phyloP scores from a whole-genome alignment of 2,329 filamentous ascomycete genomes.

The Sordariomycetes sp. region DNA sequence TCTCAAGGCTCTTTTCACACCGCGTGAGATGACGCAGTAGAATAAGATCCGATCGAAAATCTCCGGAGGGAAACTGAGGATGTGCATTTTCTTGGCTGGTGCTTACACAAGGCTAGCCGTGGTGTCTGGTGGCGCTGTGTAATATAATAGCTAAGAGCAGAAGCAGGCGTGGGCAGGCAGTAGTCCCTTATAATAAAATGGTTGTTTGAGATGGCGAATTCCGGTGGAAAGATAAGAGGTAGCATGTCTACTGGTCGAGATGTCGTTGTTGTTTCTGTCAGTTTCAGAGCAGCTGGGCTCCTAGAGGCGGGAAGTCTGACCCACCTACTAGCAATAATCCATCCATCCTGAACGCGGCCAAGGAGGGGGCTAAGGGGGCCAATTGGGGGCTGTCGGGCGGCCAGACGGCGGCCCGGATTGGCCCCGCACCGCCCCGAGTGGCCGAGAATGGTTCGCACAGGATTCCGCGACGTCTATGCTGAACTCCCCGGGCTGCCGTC shows the following conservation, averaged over 20 bases:
- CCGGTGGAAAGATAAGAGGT: not conserved
- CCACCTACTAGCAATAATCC: not conserved
- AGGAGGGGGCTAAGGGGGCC: not conserved
- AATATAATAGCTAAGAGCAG: not conserved
- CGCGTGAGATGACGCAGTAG: not conserved
- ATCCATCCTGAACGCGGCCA: not conserved
- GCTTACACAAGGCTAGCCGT: not conserved
- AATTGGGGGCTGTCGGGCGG: not conserved
- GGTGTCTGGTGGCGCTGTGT: not conserved
- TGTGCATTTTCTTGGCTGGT: not conserved
- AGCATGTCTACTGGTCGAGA: not conserved
- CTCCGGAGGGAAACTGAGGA: not conserved
- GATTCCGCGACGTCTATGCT: not conserved
- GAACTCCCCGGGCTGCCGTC: not conserved
- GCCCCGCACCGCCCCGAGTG: not conserved
- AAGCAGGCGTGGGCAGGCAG: not conserved
- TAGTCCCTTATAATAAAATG: not conserved
- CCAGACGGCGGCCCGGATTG: not conserved
- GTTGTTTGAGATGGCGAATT: not conserved
- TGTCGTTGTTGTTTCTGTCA: not conserved
- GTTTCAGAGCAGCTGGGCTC: not conserved
- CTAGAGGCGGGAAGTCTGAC: not conserved
- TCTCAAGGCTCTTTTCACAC: not conserved
- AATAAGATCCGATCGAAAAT: not conserved
- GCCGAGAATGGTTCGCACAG: not conserved